Percentiles rank a stretch among this genome's conserved stretches.
Conservation (phyloP, 805 yeast genomes). For the Pichia paraexigua region DNA sequence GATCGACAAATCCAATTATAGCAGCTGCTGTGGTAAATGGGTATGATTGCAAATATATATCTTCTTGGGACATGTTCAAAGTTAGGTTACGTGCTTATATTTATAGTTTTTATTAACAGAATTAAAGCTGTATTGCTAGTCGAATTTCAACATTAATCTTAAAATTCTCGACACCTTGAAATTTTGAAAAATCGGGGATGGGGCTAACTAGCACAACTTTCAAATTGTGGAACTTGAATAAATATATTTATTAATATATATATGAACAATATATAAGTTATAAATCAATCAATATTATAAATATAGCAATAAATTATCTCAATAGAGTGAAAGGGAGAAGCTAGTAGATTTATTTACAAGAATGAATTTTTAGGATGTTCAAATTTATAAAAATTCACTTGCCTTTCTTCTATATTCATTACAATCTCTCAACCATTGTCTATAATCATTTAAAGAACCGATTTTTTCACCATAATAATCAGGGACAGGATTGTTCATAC, state of each 20-base stretch:
- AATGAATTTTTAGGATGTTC: background rate
- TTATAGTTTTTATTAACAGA: background rate
- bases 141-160: background rate
- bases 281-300: background rate
- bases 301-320: too few species aligned
- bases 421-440: constrained; percentile 95
- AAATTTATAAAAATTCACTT: constrained; percentile 52
- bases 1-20: constrained; percentile 78
- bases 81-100: background rate
- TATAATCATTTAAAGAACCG: constrained; percentile 75
- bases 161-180: background rate
- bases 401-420: constrained; percentile 82
- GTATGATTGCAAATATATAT: constrained; percentile 67
- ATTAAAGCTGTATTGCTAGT: background rate
- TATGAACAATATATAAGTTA: background rate
- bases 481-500: constrained; percentile 92
- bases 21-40: constrained; percentile 87
- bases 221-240: background rate
- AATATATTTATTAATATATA: background rate
- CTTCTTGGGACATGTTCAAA: constrained; percentile 24
- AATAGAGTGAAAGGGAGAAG: background rate
- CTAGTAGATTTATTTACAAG: too few species aligned
- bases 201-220: too few species aligned
- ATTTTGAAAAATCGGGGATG: too few species aligned
- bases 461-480: constrained; percentile 97